Percentiles rank a stretch among this genome's conserved stretches.
Conservation (phyloP, 768 basidiomycete species). For the Trametes villosa region DNA sequence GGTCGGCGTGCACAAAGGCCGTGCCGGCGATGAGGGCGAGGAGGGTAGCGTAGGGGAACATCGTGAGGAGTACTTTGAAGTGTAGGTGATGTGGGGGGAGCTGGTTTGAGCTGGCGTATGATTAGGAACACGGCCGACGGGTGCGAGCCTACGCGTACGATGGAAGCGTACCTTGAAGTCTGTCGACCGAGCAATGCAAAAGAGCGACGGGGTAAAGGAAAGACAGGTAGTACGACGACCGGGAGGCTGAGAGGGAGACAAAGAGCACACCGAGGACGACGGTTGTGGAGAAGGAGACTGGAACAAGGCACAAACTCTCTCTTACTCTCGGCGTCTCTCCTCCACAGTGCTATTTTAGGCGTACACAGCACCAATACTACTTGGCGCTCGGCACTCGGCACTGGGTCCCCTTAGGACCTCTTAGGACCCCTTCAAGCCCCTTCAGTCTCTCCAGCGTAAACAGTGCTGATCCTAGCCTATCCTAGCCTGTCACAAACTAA, state of each 20-base stretch:
- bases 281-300: slow-evolving; percentile 11
- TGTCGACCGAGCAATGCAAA: slow-evolving; percentile 5
- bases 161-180: background rate
- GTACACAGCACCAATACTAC: too few species aligned
- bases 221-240: slow-evolving; percentile 6
- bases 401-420: too few species aligned
- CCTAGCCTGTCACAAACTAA: too few species aligned
- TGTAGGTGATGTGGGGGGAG: background rate
- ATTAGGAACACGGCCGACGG: background rate
- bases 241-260: background rate
- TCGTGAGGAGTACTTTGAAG: slow-evolving; percentile 9
- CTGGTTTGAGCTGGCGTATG: slow-evolving; percentile 8
- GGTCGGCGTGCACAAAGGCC: slow-evolving; percentile 55
- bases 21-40: slow-evolving; percentile 34
- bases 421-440: too few species aligned
- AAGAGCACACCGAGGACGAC: slow-evolving; percentile 19
- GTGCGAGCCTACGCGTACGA: background rate
- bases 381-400: too few species aligned
- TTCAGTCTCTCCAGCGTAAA: too few species aligned
- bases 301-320: slow-evolving; percentile 22
- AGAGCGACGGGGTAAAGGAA: slow-evolving; percentile 20
- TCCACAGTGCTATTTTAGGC: background rate
- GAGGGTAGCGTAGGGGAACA: slow-evolving; percentile 31
- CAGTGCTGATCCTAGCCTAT: too few species aligned
- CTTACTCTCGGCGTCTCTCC: too few species aligned